phyloP scores from a whole-genome alignment of 2,329 filamentous ascomycete genomes.

The Westerdykella ornata region DNA sequence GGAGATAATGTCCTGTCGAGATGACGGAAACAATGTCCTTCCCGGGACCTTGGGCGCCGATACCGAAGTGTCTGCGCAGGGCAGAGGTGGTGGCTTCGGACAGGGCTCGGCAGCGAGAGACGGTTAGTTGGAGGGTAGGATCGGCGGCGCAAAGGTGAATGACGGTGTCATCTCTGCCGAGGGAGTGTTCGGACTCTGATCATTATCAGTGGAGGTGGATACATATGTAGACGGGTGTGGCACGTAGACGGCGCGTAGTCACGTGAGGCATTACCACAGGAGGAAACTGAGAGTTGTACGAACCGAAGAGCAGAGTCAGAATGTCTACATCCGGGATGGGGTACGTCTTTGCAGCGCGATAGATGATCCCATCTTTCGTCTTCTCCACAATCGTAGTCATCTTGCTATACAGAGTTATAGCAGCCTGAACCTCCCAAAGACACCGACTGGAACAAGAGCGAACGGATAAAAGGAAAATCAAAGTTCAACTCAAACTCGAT shows the following conservation, averaged over 20 bases:
- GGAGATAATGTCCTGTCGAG: conserved; percentile 51
- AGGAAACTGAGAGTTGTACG: conserved; percentile 2
- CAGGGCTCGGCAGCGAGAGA: conserved; percentile 44
- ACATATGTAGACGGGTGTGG: background rate
- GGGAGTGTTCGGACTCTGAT: conserved; percentile 25
- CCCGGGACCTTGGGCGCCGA: conserved; percentile 46
- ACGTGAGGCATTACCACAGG: conserved; percentile 1
- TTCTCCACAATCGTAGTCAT: conserved; percentile 33
- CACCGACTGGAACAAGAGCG: no score
- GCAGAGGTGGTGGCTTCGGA: conserved; percentile 51
- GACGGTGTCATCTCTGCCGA: conserved; percentile 44
- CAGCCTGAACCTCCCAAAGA: no score
- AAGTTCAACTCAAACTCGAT: background rate
- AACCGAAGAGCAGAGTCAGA: conserved; percentile 40
- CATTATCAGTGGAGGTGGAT: background rate
- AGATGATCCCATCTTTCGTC: conserved; percentile 25
- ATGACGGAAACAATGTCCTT: conserved; percentile 50
- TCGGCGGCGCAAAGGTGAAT: conserved; percentile 54
- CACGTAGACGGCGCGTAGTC: conserved; percentile 3
- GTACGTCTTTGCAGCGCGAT: conserved; percentile 28
- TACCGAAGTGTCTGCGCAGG: conserved; percentile 48
- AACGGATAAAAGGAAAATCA: background rate
- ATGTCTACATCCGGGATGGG: conserved; percentile 37
- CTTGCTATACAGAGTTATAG: no score
- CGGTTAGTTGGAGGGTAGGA: conserved; percentile 50